These are phyloP conservation scores for Prunus dulcis DNA, from an alignment of 306 rosid genomes.

Conservation along the genomic window DNA sequence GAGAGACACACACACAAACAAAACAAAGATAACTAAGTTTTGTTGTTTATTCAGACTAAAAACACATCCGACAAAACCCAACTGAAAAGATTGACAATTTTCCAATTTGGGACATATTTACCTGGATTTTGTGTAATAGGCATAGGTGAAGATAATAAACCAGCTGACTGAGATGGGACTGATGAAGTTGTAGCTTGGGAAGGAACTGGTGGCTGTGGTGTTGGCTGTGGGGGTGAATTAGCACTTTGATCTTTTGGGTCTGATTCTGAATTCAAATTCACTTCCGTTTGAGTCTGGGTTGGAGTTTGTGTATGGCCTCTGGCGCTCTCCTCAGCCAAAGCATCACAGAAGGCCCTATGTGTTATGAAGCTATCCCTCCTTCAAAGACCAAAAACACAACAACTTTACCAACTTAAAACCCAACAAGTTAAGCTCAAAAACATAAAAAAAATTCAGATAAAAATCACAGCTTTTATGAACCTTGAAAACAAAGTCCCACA, in stretches of 20 bases:
- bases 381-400: slow-evolving; percentile 17
- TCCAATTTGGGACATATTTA: slow-evolving; percentile 28
- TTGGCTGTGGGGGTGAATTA: slow-evolving; percentile 29
- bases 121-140: slow-evolving; percentile 53
- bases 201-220: neutral
- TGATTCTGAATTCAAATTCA: slow-evolving; percentile 36
- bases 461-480: slow-evolving; percentile 14
- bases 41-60: slow-evolving; percentile 21
- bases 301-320: slow-evolving; percentile 41
- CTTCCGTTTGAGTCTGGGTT: slow-evolving; percentile 10
- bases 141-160: slow-evolving; percentile 37
- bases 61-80: slow-evolving; percentile 42
- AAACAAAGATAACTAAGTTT: slow-evolving; percentile 2
- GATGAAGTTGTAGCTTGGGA: slow-evolving; percentile 17
- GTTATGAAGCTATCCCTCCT: slow-evolving; percentile 97
- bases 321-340: slow-evolving; percentile 73
- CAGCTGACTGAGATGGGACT: slow-evolving; percentile 40
- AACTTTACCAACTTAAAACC: slow-evolving; percentile 23
- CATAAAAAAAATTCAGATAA: neutral
- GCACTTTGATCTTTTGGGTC: slow-evolving; percentile 30
- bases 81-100: slow-evolving; percentile 21
- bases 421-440: neutral
- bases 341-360: slow-evolving; percentile 94
- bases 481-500: slow-evolving; percentile 82
- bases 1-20: slow-evolving; percentile 7